Evolutionary conservation across 352 stramenopile species (phyloP).

Genomic region (Globisporangium takayamanum): DNA sequence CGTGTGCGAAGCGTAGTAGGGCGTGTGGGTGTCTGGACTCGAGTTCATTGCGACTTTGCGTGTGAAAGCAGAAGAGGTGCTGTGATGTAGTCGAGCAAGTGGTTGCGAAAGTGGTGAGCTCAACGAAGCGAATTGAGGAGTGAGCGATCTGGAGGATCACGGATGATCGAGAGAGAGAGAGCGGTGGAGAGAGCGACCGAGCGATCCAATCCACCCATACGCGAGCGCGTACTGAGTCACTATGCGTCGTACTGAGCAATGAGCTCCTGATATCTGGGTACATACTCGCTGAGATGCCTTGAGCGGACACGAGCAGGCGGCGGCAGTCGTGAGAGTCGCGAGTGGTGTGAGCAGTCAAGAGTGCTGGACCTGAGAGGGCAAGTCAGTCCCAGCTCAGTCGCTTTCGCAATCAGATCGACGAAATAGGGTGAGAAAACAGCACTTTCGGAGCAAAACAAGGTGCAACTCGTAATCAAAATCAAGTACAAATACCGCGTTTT

Average conservation of each 20-base stretch:
- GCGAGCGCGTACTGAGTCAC: constrained; percentile 3
- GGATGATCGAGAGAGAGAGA: too few species aligned
- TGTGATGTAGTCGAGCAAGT: not conserved
- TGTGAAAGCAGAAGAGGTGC: not conserved
- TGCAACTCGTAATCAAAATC: too few species aligned
- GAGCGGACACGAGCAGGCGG: too few species aligned
- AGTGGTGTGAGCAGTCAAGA: too few species aligned
- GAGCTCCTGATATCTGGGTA: not conserved
- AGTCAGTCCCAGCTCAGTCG: too few species aligned
- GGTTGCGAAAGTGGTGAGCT: not conserved
- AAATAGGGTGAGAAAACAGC: too few species aligned
- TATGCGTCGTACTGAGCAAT: not conserved
- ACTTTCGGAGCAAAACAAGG: too few species aligned
- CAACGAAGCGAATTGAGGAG: not conserved
- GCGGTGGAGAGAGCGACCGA: not conserved
- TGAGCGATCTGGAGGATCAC: not conserved
- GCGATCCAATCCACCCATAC: not conserved
- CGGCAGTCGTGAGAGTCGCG: too few species aligned
- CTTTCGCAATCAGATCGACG: too few species aligned
- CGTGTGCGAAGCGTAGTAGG: not conserved
- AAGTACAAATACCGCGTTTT: too few species aligned
- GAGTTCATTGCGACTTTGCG: constrained; percentile 1
- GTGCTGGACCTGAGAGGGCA: too few species aligned
- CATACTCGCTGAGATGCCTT: not conserved
- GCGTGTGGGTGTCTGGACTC: not conserved